These are phyloP conservation scores for Diplocarpon mali DNA, from an alignment of 2,329 filamentous ascomycete species.

Conservation along the genomic window DNA sequence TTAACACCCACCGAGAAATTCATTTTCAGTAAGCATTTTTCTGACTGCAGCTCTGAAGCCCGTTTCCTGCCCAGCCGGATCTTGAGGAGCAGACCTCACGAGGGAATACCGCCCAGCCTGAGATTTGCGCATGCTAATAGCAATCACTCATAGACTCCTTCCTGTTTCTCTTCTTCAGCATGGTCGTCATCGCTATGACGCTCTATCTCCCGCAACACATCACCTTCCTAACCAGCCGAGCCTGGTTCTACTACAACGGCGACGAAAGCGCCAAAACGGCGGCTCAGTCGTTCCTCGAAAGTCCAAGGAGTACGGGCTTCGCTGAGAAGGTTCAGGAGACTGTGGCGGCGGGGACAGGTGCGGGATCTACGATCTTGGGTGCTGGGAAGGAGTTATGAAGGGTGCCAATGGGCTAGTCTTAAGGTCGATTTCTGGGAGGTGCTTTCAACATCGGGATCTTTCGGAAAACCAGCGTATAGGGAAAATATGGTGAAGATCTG, in stretches of 20 bases:
- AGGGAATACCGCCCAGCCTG: background rate
- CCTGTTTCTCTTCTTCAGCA: conserved; percentile 78
- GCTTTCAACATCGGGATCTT: background rate
- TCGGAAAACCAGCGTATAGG: background rate
- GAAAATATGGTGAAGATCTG: background rate
- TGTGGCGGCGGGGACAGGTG: conserved; percentile 9
- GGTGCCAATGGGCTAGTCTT: background rate
- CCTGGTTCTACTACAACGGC: conserved; percentile 91
- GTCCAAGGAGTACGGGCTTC: conserved; percentile 13
- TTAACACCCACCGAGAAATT: conserved; percentile 93
- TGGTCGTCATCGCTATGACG: conserved; percentile 75
- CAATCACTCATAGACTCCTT: conserved; percentile 58
- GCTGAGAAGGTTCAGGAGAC: conserved; percentile 21
- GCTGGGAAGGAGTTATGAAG: conserved; percentile 21
- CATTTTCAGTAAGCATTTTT: conserved; percentile 70
- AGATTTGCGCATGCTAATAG: background rate
- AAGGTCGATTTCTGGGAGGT: background rate
- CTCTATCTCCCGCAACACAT: conserved; percentile 93
- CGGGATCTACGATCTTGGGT: conserved; percentile 10
- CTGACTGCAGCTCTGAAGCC: no score
- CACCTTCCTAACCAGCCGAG: conserved; percentile 66
- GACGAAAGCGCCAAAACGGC: conserved; percentile 43
- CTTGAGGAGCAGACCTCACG: background rate
- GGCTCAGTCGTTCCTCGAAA: conserved; percentile 17
- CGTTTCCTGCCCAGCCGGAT: no score